Evolutionary conservation across 371 early-diverging fungal species (phyloP).

Genomic region (Umbelopsis sp.): DNA sequence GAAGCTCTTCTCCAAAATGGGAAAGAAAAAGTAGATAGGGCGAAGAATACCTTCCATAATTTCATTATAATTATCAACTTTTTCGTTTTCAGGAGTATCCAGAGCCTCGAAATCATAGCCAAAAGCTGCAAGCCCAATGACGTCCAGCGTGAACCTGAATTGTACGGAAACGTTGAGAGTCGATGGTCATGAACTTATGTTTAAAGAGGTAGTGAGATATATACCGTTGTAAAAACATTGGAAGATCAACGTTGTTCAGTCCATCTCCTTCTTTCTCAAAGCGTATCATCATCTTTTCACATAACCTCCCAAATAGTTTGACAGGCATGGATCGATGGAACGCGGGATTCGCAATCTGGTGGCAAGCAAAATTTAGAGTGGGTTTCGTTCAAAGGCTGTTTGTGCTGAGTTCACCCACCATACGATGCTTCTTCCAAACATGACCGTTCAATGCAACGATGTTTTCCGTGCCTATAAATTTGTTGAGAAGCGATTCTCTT

Average conservation of each 20-base stretch:
- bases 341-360: conserved; percentile 40
- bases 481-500: neutral
- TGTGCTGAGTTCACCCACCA: neutral
- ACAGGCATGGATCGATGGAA: conserved; percentile 46
- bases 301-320: conserved; percentile 31
- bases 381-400: neutral
- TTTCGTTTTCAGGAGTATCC: conserved; percentile 9
- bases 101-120: conserved; percentile 26
- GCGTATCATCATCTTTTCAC: conserved; percentile 17
- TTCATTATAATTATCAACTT: conserved; percentile 20
- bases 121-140: conserved; percentile 3
- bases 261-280: conserved; percentile 26
- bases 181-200: neutral
- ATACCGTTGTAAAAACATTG: conserved; percentile 26
- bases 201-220: too few species aligned
- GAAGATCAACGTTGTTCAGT: conserved; percentile 21
- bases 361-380: neutral
- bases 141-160: neutral
- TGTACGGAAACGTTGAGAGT: too few species aligned
- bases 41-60: conserved; percentile 13
- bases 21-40: conserved; percentile 19
- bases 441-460: conserved; percentile 11
- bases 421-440: conserved; percentile 26
- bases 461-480: conserved; percentile 2
- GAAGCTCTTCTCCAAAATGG: conserved; percentile 23